These are phyloP conservation scores for Volvox africanus DNA, from an alignment of 139 green algal genomes.

Conservation along the genomic window DNA sequence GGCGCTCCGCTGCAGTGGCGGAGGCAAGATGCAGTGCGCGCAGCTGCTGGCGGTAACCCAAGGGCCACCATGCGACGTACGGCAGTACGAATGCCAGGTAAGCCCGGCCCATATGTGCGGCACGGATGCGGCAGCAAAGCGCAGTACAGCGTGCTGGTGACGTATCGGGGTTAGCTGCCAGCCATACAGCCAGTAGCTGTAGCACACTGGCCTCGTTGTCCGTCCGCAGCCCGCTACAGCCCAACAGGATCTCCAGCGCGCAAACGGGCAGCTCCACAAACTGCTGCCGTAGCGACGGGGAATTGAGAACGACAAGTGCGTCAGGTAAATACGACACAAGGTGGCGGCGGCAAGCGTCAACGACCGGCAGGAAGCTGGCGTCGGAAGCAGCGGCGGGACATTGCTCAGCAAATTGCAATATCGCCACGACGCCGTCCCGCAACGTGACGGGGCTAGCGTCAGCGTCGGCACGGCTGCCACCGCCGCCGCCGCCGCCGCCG, in stretches of 20 bases:
- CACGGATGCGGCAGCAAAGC: not conserved
- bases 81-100: conserved; percentile 3
- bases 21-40: not conserved
- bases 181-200: conserved; percentile 1
- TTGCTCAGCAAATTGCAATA: not conserved
- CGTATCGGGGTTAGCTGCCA: not conserved
- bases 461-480: not conserved
- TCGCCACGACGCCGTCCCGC: not conserved
- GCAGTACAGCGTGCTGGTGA: not conserved
- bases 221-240: not conserved
- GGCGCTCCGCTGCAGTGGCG: not conserved
- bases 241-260: not conserved
- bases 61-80: not conserved
- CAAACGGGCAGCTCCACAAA: not conserved
- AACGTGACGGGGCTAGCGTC: not conserved
- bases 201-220: conserved; percentile 15
- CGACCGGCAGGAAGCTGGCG: conserved; percentile 2
- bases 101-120: not conserved
- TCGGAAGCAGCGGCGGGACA: not conserved
- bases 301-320: conserved; percentile 9
- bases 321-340: not conserved
- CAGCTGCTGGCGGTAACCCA: conserved; percentile 2
- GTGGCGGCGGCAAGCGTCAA: not conserved
- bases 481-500: not conserved
- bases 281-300: not conserved